These are phyloP conservation scores for Poa pratensis DNA, from an alignment of 176 grass and related monocot species.

Conservation along the genomic window DNA sequence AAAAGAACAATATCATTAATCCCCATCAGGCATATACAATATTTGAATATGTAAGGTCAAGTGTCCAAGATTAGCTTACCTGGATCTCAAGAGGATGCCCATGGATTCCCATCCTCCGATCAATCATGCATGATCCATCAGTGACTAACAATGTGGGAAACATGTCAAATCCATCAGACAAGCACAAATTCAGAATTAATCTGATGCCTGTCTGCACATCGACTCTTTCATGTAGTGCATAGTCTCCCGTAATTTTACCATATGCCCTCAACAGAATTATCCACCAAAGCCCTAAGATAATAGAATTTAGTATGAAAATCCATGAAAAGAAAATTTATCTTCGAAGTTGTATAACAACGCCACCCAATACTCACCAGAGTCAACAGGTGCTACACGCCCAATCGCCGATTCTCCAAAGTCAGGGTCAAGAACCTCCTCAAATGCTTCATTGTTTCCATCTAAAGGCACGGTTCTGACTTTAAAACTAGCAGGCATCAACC, in stretches of 20 bases:
- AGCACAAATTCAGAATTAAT: constrained; percentile 86
- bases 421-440: constrained; percentile 97
- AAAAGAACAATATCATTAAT: background rate
- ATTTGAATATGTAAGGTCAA: constrained; percentile 18
- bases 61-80: constrained; percentile 48
- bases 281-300: constrained; percentile 90
- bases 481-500: constrained; percentile 98
- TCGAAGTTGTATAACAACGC: constrained; percentile 13
- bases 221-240: constrained; percentile 86
- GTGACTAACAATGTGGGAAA: constrained; percentile 92
- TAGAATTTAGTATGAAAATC: constrained; percentile 25
- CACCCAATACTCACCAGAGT: constrained; percentile 71
- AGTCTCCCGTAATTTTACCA: constrained; percentile 96
- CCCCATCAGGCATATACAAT: constrained; percentile 1
- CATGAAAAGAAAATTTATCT: background rate
- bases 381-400: constrained; percentile 94
- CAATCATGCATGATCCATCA: constrained; percentile 99
- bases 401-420: constrained; percentile 98
- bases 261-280: constrained; percentile 91
- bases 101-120: constrained; percentile 97
- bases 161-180: constrained; percentile 99
- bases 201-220: constrained; percentile 96
- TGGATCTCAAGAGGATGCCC: constrained; percentile 99
- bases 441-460: constrained; percentile 91
- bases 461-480: constrained; percentile 94